Conservation (phyloP, 2,329 filamentous ascomycete species). For the Fusarium fracticaudum region DNA sequence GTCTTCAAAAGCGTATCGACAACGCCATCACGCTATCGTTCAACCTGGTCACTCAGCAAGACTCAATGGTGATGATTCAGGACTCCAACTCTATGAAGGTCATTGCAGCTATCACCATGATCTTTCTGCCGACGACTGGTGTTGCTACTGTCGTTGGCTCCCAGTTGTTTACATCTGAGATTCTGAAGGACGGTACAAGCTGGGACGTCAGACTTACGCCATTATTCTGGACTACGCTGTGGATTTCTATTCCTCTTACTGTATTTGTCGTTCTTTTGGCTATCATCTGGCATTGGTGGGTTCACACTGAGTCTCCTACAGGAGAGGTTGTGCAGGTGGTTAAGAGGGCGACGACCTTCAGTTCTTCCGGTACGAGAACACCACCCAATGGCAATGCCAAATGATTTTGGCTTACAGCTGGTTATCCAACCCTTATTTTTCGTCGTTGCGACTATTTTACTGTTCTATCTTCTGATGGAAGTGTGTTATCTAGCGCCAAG, state of each 20-base stretch:
- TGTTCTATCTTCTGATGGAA: background rate
- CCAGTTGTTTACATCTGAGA: constrained; percentile 39
- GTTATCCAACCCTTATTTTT: too few species aligned
- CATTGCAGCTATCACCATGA: constrained; percentile 50
- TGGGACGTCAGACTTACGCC: constrained; percentile 42
- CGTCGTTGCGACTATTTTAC: background rate
- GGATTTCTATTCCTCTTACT: constrained; percentile 45
- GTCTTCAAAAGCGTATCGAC: constrained; percentile 49
- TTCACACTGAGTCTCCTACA: constrained; percentile 32
- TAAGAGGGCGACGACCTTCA: constrained; percentile 37
- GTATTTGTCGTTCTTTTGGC: constrained; percentile 38
- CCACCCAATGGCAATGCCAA: constrained; percentile 1
- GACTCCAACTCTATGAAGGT: constrained; percentile 51
- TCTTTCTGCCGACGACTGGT: constrained; percentile 50
- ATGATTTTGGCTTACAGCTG: background rate
- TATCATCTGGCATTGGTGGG: constrained; percentile 46
- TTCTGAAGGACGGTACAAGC: constrained; percentile 18
- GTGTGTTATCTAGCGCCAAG: background rate
- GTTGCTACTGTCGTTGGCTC: constrained; percentile 48
- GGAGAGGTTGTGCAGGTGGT: constrained; percentile 34
- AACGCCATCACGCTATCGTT: constrained; percentile 49
- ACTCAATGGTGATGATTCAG: constrained; percentile 48
- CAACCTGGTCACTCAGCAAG: constrained; percentile 50
- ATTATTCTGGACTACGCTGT: constrained; percentile 45
- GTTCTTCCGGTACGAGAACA: constrained; percentile 14